Conservation (phyloP, 1,284 basidiomycete species). For the Sanghuangporus weigelae region DNA sequence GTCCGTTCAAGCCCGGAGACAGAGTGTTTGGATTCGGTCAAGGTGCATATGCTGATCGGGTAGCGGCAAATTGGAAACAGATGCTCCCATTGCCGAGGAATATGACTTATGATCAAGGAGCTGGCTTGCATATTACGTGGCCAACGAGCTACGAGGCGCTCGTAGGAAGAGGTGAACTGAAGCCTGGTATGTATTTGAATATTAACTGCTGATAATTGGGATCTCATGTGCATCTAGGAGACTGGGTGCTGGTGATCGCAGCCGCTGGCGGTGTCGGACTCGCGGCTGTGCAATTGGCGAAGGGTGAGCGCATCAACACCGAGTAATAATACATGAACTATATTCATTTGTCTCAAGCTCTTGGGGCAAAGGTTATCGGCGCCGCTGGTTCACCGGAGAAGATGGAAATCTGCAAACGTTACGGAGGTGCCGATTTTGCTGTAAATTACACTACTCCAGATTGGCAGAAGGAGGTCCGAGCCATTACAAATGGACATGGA, state of each 20-base stretch:
- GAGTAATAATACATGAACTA: background rate
- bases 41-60: constrained; percentile 76
- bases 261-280: constrained; percentile 94
- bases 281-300: constrained; percentile 85
- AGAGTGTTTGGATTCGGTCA: constrained; percentile 86
- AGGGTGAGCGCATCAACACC: constrained; percentile 42
- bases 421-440: constrained; percentile 66
- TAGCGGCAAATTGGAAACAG: constrained; percentile 46
- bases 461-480: constrained; percentile 74
- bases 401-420: constrained; percentile 55
- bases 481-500: constrained; percentile 63
- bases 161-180: constrained; percentile 76
- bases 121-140: constrained; percentile 75
- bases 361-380: constrained; percentile 75
- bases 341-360: constrained; percentile 14
- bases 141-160: constrained; percentile 88
- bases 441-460: constrained; percentile 61
- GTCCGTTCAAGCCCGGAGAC: constrained; percentile 78
- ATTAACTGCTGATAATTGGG: background rate
- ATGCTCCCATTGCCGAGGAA: constrained; percentile 58
- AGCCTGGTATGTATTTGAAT: constrained; percentile 45
- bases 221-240: constrained; percentile 42
- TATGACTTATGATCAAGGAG: constrained; percentile 65
- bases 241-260: constrained; percentile 86
- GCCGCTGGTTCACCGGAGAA: constrained; percentile 69